phyloP scores from a whole-genome alignment of 164 flowering plant genomes.

The Litsea cubeba region DNA sequence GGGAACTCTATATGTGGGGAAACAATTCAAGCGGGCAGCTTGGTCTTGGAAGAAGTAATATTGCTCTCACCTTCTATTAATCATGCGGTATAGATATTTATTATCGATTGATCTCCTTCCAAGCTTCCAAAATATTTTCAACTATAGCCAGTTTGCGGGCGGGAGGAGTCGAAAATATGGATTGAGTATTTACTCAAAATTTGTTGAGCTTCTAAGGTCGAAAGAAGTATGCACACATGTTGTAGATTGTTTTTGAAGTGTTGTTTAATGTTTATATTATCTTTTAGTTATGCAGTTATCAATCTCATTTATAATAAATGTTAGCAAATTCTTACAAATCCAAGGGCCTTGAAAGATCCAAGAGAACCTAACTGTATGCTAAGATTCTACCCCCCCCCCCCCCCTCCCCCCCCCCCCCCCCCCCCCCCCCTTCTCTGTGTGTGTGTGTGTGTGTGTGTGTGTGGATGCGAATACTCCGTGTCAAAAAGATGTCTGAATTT shows the following conservation, averaged over 20 bases:
- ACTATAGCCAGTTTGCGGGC: not conserved
- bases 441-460: too few relatives aligned
- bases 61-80: not conserved
- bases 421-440: too few relatives aligned
- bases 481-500: too few relatives aligned
- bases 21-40: constrained; percentile 89
- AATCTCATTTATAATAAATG: not conserved
- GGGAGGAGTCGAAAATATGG: not conserved
- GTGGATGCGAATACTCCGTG: too few relatives aligned
- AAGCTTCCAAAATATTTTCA: not conserved
- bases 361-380: too few relatives aligned
- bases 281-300: not conserved
- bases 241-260: not conserved
- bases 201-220: not conserved
- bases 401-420: too few relatives aligned
- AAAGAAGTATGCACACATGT: not conserved
- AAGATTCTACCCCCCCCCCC: too few relatives aligned
- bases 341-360: too few relatives aligned
- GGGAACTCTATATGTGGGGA: constrained; percentile 97
- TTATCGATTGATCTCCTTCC: not conserved
- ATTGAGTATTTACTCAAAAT: not conserved
- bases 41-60: constrained; percentile 85
- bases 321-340: not conserved
- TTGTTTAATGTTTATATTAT: not conserved
- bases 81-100: not conserved